Conservation (phyloP, 148 eudicot genomes). For the Chenopodium album region DNA sequence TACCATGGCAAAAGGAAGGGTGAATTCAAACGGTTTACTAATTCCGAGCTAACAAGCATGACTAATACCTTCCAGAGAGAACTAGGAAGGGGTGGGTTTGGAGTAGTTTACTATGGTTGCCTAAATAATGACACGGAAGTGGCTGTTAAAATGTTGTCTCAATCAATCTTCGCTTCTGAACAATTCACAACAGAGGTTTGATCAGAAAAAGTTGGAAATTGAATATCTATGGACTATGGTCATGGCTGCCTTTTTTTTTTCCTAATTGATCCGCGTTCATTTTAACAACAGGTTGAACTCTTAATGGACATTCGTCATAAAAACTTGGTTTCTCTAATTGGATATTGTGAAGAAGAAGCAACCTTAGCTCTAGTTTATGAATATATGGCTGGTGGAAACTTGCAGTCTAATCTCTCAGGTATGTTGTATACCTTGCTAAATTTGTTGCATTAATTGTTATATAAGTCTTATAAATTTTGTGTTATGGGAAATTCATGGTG, state of each 20-base stretch:
- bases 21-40: slow-evolving; percentile 24
- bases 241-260: neutral
- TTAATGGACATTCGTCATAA: slow-evolving; percentile 38
- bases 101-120: slow-evolving; percentile 37
- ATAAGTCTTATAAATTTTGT: neutral
- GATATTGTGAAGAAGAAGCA: slow-evolving; percentile 5
- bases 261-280: neutral
- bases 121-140: slow-evolving; percentile 29
- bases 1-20: slow-evolving; percentile 7
- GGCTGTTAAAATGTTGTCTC: slow-evolving; percentile 40
- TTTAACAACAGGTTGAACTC: slow-evolving; percentile 28
- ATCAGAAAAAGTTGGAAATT: neutral
- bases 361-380: slow-evolving; percentile 42
- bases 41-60: slow-evolving; percentile 31
- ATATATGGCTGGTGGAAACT: slow-evolving; percentile 42
- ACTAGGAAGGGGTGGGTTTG: slow-evolving; percentile 43
- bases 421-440: neutral
- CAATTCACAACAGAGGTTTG: slow-evolving; percentile 42
- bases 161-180: slow-evolving; percentile 27
- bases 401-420: slow-evolving; percentile 36
- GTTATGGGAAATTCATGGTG: neutral
- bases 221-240: neutral
- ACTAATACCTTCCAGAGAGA: slow-evolving; percentile 27
- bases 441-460: neutral
- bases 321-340: neutral